A percentile compares a stretch with the other conserved stretches of the same genome.
Evolutionary conservation across 2,329 filamentous ascomycete genomes (phyloP).

Genomic region (Cryphonectria carpinicola): DNA sequence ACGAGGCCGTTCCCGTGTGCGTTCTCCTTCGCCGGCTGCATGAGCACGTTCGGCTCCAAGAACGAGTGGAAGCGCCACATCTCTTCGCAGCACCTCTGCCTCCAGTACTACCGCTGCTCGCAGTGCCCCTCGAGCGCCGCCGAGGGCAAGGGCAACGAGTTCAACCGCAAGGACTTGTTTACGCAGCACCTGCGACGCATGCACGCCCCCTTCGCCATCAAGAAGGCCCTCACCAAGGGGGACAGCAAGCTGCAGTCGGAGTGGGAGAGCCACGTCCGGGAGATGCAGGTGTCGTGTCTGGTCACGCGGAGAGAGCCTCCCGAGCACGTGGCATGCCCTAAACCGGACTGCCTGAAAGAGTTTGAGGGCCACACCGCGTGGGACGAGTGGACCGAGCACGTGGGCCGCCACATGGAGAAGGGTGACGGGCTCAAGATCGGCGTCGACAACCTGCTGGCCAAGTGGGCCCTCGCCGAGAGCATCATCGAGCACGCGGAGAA

Average conservation of each 20-base stretch:
- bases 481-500: conserved; percentile 64
- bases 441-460: conserved; percentile 60
- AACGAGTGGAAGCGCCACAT: conserved; percentile 99
- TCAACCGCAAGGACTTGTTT: conserved; percentile 95
- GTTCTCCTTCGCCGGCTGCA: conserved; percentile 82
- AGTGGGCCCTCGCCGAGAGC: conserved; percentile 66
- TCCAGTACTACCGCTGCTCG: conserved; percentile 68
- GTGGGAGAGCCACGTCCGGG: conserved; percentile 68
- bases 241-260: conserved; percentile 64
- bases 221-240: conserved; percentile 59
- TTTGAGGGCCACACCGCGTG: conserved; percentile 78
- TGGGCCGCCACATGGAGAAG: conserved; percentile 86
- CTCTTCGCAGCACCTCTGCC: conserved; percentile 81
- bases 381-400: conserved; percentile 92
- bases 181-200: conserved; percentile 93
- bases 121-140: conserved; percentile 58
- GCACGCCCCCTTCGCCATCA: conserved; percentile 75
- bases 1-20: conserved; percentile 82
- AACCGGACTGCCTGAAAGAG: conserved; percentile 68
- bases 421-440: conserved; percentile 61
- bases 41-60: conserved; percentile 84
- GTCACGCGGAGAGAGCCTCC: conserved; percentile 71
- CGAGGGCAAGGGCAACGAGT: conserved; percentile 68
- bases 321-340: conserved; percentile 70
- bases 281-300: conserved; percentile 76